These are phyloP conservation scores for Paecilomyces formosus DNA, from an alignment of 2,329 filamentous ascomycete genomes.

Conservation along the genomic window DNA sequence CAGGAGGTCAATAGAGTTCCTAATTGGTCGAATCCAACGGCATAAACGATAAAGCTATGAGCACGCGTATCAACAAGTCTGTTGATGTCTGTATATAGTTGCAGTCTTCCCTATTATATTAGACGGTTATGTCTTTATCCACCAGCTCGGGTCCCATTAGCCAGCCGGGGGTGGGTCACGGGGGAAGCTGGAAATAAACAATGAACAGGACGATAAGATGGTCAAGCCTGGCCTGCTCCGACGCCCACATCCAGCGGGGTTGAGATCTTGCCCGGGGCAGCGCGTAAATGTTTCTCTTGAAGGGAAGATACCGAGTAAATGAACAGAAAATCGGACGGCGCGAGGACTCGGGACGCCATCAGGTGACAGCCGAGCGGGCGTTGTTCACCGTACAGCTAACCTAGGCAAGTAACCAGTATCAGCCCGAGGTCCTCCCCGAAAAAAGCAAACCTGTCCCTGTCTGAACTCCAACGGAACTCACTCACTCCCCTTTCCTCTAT, in stretches of 20 bases:
- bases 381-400: slow-evolving; percentile 13
- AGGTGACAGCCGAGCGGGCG: slow-evolving; percentile 14
- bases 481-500: slow-evolving; percentile 5
- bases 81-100: neutral
- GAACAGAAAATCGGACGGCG: neutral
- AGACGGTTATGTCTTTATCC: slow-evolving; percentile 1
- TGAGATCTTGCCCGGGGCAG: neutral
- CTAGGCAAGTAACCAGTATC: slow-evolving; percentile 11
- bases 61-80: neutral
- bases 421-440: slow-evolving; percentile 22
- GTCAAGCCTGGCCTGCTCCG: neutral
- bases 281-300: neutral
- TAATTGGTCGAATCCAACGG: neutral
- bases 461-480: slow-evolving; percentile 6
- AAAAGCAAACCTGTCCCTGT: slow-evolving; percentile 31
- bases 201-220: neutral
- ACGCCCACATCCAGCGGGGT: neutral
- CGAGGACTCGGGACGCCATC: slow-evolving; percentile 3
- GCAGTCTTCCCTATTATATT: neutral
- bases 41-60: neutral
- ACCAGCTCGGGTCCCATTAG: neutral
- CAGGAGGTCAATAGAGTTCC: neutral
- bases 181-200: neutral
- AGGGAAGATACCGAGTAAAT: neutral
- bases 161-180: neutral